Evolutionary conservation across 2,329 filamentous ascomycete species (phyloP), one percentile per base, ranked within the genome.

Genomic region (Emergomyces pasteurianus): DNA sequence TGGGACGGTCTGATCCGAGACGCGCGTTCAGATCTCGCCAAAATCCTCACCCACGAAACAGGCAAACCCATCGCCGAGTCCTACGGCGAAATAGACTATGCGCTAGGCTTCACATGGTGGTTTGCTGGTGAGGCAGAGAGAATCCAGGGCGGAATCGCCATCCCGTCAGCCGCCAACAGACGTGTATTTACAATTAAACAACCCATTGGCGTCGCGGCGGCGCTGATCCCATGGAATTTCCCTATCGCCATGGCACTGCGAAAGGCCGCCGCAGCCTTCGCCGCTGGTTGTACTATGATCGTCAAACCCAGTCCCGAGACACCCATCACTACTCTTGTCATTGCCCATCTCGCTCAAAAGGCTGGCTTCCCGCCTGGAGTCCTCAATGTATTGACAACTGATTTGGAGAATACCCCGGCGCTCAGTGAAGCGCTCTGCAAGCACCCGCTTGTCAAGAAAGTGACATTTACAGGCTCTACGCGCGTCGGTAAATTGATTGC

Each of bases 141-240:
- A 52, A 76, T 81, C 43, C 89, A 90, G 68, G 90, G 90, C 60
- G 85, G 89, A 66, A 87, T 86, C 18, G 90, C 92, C 65, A 84
- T 86, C 14, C 81, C 87, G 14, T 85, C 82, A 7, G 78, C 87
- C 1, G 79, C 87, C 0, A 86, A 84, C 4, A 92, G 92, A 74
- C 81, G 90, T 59, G 83, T 94, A 21, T 83, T 86, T 66, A 94
- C 89, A 0, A 76, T 90, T 70, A 91, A 89, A 75, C 88, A 95
- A 74, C 90, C 90, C 0, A 84, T 95, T 18, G 90, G 90, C 59
- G 90, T 95, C 16, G 89, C 87, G 69, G 90, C 87, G 2, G 77
- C 94, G 58, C 90, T 95, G 64, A 91, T 89, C 10, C 90, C 90
- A 73, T 94, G 90, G 90, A 95, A 95, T 76, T 95, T 95, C 69